A percentile compares a stretch with the other conserved stretches of the same genome.
Conservation (phyloP, 31 red algal genomes). For the Odonthalia washingtoniensis region DNA sequence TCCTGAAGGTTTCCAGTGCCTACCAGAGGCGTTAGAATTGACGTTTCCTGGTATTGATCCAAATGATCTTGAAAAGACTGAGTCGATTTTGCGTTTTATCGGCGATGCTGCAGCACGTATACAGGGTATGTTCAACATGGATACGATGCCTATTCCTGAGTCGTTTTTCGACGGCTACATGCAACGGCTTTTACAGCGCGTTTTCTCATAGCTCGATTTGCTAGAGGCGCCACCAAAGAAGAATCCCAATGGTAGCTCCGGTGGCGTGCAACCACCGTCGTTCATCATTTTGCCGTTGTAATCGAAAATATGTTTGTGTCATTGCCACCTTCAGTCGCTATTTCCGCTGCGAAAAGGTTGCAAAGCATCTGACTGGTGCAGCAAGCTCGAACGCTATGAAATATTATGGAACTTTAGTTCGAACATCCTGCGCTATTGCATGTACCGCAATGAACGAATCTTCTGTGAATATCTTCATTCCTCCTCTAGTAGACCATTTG, state of each 20-base stretch:
- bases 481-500: constrained; percentile 58
- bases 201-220: constrained; percentile 79
- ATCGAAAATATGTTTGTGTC: constrained; percentile 86
- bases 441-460: constrained; percentile 40
- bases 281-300: constrained; percentile 76
- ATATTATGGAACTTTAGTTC: constrained; percentile 84
- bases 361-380: constrained; percentile 65
- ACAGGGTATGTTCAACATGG: constrained; percentile 71
- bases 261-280: constrained; percentile 46
- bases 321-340: constrained; percentile 48
- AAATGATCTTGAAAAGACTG: constrained; percentile 92
- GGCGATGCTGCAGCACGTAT: constrained; percentile 72
- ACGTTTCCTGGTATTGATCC: constrained; percentile 92
- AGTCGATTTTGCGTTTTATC: constrained; percentile 80
- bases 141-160: constrained; percentile 48
- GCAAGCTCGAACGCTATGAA: constrained; percentile 81
- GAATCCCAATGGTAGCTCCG: constrained; percentile 50
- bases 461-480: constrained; percentile 75
- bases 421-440: constrained; percentile 61
- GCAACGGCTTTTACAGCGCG: constrained; percentile 71
- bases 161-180: constrained; percentile 85
- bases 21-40: constrained; percentile 67
- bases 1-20: constrained; percentile 56
- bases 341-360: constrained; percentile 64
- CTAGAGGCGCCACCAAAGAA: constrained; percentile 91